Percentiles rank a stretch among this genome's conserved stretches.
These are phyloP conservation scores for Erysimum cheiranthoides DNA, from an alignment of 345 rosid genomes.

Conservation along the genomic window DNA sequence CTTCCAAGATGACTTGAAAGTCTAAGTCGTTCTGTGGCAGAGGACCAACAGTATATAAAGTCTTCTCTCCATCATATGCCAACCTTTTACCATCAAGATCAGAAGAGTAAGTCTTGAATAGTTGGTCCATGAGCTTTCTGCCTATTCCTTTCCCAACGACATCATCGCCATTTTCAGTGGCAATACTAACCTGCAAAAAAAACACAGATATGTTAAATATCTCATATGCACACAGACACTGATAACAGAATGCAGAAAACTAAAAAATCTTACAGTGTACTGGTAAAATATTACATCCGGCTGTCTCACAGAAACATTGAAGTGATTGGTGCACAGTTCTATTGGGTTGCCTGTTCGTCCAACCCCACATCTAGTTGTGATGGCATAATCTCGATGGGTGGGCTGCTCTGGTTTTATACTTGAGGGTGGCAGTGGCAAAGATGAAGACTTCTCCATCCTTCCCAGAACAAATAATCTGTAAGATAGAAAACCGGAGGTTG, in stretches of 20 bases:
- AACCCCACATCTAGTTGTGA: constrained; percentile 57
- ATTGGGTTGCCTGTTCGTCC: constrained; percentile 60
- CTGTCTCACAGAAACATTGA: constrained; percentile 57
- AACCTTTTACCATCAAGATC: constrained; percentile 65
- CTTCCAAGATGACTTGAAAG: constrained; percentile 72
- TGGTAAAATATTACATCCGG: constrained; percentile 77
- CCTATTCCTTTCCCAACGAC: constrained; percentile 72
- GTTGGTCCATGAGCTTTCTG: constrained; percentile 71
- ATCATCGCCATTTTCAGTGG: constrained; percentile 56
- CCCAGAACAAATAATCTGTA: constrained; percentile 8
- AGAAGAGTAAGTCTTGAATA: constrained; percentile 67
- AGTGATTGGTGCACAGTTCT: constrained; percentile 72
- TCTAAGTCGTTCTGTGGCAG: constrained; percentile 67
- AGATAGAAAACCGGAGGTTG: constrained; percentile 18
- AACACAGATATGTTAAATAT: not conserved
- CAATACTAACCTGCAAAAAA: constrained; percentile 64
- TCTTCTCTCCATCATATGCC: constrained; percentile 88
- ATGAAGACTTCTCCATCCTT: constrained; percentile 57
- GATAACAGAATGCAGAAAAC: constrained; percentile 20
- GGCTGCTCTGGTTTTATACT: constrained; percentile 43
- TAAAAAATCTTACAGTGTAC: constrained; percentile 63
- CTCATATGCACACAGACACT: constrained; percentile 21
- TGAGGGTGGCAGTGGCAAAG: constrained; percentile 48
- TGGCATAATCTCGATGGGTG: constrained; percentile 51
- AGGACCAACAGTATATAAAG: constrained; percentile 77